Base-by-base conservation (phyloP, 73 alveolate species). In the Effrenium voratum region DNA sequence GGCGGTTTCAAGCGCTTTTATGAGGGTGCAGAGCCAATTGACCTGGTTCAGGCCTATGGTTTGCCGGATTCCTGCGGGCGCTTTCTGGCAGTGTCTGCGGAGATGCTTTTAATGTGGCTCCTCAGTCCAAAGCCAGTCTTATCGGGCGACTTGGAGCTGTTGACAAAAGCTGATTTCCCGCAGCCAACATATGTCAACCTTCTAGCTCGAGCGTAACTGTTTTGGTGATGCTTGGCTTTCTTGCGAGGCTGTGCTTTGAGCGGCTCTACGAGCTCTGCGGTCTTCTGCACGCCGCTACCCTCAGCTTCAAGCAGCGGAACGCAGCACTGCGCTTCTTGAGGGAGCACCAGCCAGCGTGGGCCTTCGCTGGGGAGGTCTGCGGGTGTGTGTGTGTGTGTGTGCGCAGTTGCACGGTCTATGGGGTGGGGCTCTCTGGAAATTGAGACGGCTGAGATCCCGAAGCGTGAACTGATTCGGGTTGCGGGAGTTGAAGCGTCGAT, bases 311-410 rank as follows among this genome's bases (percentile, higher is more conserved):
- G 43, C 97, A 90, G 49, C 24, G 97, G 88, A 90, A 70, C 47
- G 87, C 77, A 2, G 97, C 97, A 38, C 38, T 90, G 88, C 86
- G 97, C 55, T 90, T 90, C 87, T 45, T 90, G 34, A 43, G 97
- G 15, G 97, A 90, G 66, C 97, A 90, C 55, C 97, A 66, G 87
- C 97, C 97, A 1, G 88, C 97, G 15, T 88, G 95, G 95, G n/a
- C 93, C 45, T 30, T 66, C 70, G 59, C 85, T 2, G 88, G 97
- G 2, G 38, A 60, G 49, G 60, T 40, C 4, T 55, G 80, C 43
- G n/a, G n/a, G n/a, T n/a, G n/a, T n/a, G n/a, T n/a, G n/a, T n/a
- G n/a, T n/a, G n/a, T n/a, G n/a, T n/a, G n/a, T n/a, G n/a, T n/a
- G n/a, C n/a, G n/a, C n/a, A n/a, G n/a, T n/a, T n/a, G n/a, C n/a